phyloP scores from a whole-genome alignment of 164 flowering plant genomes.

The Echeveria elegans region DNA sequence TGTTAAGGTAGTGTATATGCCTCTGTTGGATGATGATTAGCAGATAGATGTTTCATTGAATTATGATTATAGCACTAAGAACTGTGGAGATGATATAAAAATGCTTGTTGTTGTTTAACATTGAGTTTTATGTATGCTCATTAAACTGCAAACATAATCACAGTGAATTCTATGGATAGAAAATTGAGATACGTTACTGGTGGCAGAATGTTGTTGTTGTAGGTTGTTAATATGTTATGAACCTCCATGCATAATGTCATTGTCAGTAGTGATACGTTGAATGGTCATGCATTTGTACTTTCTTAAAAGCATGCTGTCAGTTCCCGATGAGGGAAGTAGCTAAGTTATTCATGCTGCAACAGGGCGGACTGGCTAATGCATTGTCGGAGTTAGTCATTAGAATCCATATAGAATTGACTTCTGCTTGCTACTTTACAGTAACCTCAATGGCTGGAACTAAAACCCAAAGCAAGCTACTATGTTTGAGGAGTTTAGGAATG shows the following conservation, averaged over 20 bases:
- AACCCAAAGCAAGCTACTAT: neutral
- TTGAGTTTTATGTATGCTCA: too few species aligned
- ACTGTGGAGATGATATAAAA: too few species aligned
- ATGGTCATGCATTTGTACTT: too few species aligned
- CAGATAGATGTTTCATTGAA: neutral
- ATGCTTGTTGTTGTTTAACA: too few species aligned
- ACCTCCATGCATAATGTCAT: neutral
- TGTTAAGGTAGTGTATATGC: too few species aligned
- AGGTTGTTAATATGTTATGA: neutral
- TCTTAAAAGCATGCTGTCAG: slow-evolving; percentile 11
- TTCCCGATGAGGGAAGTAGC: slow-evolving; percentile 45
- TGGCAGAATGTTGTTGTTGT: neutral
- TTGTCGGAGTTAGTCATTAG: slow-evolving; percentile 41
- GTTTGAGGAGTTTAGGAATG: neutral
- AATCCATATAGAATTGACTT: slow-evolving; percentile 22
- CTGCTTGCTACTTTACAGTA: neutral
- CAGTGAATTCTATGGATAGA: neutral
- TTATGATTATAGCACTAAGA: too few species aligned
- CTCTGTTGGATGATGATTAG: too few species aligned
- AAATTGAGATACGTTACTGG: neutral
- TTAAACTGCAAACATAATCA: too few species aligned
- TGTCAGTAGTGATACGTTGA: too few species aligned
- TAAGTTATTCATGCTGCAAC: too few species aligned
- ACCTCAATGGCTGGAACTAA: neutral
- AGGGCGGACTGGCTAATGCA: too few species aligned